A percentile compares a stretch with the other conserved stretches of the same genome.
Conservation (phyloP, 306 rosid genomes). For the Vigna nakashimae region DNA sequence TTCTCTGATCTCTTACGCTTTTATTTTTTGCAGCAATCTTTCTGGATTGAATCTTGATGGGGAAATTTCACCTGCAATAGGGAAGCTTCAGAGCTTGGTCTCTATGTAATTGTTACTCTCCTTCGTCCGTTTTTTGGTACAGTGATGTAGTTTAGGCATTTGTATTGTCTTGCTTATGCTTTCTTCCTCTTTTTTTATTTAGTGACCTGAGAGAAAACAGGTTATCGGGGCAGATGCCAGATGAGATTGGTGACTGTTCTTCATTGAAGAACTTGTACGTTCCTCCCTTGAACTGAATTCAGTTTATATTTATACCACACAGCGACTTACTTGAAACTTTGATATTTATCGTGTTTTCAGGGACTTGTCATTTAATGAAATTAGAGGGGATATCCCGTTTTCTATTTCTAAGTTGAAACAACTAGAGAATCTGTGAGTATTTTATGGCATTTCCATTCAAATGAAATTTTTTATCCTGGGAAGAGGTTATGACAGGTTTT, state of each 20-base stretch:
- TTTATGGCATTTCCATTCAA: not conserved
- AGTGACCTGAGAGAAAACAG: slow-evolving; percentile 83
- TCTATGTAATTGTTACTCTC: slow-evolving; percentile 56
- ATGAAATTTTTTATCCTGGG: not conserved
- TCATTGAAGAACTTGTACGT: slow-evolving; percentile 73
- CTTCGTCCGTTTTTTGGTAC: slow-evolving; percentile 2
- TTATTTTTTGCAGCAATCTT: slow-evolving; percentile 67
- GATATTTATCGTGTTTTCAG: slow-evolving; percentile 31
- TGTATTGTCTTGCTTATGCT: slow-evolving; percentile 5
- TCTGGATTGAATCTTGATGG: slow-evolving; percentile 91
- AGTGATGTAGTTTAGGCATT: slow-evolving; percentile 1
- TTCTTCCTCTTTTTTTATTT: slow-evolving; percentile 35
- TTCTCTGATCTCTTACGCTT: slow-evolving; percentile 18
- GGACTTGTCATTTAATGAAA: slow-evolving; percentile 71
- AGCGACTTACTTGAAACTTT: slow-evolving; percentile 9
- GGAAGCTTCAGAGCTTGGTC: slow-evolving; percentile 75
- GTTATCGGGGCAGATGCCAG: slow-evolving; percentile 98
- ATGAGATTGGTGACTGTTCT: slow-evolving; percentile 97
- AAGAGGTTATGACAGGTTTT: not conserved
- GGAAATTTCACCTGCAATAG: slow-evolving; percentile 89
- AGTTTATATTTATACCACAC: slow-evolving; percentile 7
- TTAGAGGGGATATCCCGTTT: slow-evolving; percentile 92
- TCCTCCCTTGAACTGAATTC: not conserved
- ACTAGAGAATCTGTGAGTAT: slow-evolving; percentile 80
- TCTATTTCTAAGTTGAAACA: slow-evolving; percentile 93